Base-by-base conservation (phyloP, 257 asterid species). In the Leonotis leonurus region DNA sequence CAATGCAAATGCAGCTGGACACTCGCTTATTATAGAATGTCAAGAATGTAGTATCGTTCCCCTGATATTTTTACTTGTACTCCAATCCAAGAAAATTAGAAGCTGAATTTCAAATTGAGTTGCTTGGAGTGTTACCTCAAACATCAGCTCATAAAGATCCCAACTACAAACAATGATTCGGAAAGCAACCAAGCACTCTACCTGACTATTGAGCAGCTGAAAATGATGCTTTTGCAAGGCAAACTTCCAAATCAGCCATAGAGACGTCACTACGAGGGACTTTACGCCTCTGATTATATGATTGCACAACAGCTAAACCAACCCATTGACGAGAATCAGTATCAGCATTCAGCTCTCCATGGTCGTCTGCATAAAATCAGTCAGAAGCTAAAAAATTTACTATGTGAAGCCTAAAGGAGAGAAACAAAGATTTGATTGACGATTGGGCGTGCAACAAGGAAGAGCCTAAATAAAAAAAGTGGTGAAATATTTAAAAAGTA, bases 291-390 rank as follows among this genome's bases (percentile, higher is more conserved):
- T 84, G 81, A 74, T 83, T 88, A 70, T 88, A 89, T 27, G 95
- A 88, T 68, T 92, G 98, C 58, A 84, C 95, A 76, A 86, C 86
- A 71, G 95, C 95, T 71, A 88, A 83, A 73, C 85, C 95, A 64
- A 83, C 98, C 95, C 93, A 92, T 32, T 71, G 93, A 54, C 71
- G 84, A 73, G 68, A 71, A 70, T 66, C 72, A 67, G 43, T 51
- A 44, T 55, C 75, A 59, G 53, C 69, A 72, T 77, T 64, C 54
- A n/a, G 75, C 27, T 64, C 80, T 69, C 65, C 71, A 58, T 49
- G 46, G 64, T 81, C 89, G 64, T 73, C 98, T 91, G 84, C 70
- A 64, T 18, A 73, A 41, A 68, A 75, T 29, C 59, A 62, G 51
- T 66, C 48, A 27, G 56, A 60, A 41, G 56, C 52, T 37, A 17